Evolutionary conservation across 345 rosid genomes (phyloP).

Genomic region (Erodium maritimum): DNA sequence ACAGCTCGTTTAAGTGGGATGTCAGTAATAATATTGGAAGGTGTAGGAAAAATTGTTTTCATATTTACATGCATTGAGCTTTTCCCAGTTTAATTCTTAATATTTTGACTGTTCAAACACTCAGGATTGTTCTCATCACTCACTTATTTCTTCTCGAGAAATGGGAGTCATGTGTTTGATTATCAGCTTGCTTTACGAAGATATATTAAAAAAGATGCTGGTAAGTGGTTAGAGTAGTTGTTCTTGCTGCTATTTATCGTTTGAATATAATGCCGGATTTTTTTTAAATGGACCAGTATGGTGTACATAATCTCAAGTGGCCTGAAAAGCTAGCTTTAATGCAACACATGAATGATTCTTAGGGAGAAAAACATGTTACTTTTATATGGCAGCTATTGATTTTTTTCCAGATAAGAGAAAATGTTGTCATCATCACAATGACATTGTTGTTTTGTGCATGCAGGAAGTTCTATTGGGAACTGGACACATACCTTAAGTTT

Average conservation of each 20-base stretch:
- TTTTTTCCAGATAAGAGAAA: neutral
- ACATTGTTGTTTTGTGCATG: slow-evolving; percentile 9
- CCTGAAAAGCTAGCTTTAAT: neutral
- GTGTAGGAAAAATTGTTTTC: slow-evolving; percentile 24
- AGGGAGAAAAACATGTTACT: no score
- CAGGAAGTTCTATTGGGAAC: slow-evolving; percentile 48
- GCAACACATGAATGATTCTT: neutral
- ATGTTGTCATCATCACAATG: slow-evolving; percentile 3
- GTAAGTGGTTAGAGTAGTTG: slow-evolving; percentile 25
- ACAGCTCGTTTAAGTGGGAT: slow-evolving; percentile 65
- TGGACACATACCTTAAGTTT: slow-evolving; percentile 63
- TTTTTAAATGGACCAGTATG: neutral
- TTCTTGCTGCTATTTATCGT: slow-evolving; percentile 5
- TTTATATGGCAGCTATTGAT: neutral
- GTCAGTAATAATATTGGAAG: slow-evolving; percentile 69
- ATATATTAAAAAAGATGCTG: slow-evolving; percentile 42
- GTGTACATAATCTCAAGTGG: neutral
- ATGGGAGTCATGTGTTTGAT: slow-evolving; percentile 58
- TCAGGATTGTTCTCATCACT: slow-evolving; percentile 81
- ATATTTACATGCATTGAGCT: neutral
- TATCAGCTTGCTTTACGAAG: slow-evolving; percentile 75
- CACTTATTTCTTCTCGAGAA: slow-evolving; percentile 81
- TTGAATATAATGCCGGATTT: slow-evolving; percentile 1
- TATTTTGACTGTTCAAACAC: slow-evolving; percentile 11
- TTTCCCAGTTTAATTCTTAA: slow-evolving; percentile 5